Evolutionary conservation across 2,329 filamentous ascomycete genomes (phyloP).

Genomic region (Pezicula rhizophila): DNA sequence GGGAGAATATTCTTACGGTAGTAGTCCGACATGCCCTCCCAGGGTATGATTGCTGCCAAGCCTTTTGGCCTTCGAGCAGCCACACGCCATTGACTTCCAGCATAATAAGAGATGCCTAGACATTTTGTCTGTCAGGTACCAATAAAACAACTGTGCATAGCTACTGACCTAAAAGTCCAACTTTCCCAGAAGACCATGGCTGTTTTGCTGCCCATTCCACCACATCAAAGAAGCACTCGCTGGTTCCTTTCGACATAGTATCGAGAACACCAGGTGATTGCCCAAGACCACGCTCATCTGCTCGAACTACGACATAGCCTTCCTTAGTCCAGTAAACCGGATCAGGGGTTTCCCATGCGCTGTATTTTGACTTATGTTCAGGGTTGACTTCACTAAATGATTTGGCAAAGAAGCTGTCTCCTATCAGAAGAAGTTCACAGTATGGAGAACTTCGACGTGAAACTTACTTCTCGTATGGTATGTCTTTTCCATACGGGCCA

Average conservation of each 20-base stretch:
- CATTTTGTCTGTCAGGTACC: too few relatives aligned
- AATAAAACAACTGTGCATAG: slow-evolving; percentile 23
- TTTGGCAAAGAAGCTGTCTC: slow-evolving; percentile 38
- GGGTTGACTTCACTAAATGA: slow-evolving; percentile 41
- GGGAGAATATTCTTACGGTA: slow-evolving; percentile 26
- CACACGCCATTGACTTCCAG: slow-evolving; percentile 44
- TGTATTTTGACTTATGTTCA: slow-evolving; percentile 34
- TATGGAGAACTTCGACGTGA: background rate
- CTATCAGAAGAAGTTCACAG: background rate
- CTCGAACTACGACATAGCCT: slow-evolving; percentile 36
- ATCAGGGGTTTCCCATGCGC: slow-evolving; percentile 38
- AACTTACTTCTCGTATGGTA: slow-evolving; percentile 49
- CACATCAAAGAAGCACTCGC: slow-evolving; percentile 44
- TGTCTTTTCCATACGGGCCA: slow-evolving; percentile 69
- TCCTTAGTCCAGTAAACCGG: slow-evolving; percentile 36
- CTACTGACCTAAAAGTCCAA: slow-evolving; percentile 46
- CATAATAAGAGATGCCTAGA: slow-evolving; percentile 1
- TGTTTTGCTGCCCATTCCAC: slow-evolving; percentile 46
- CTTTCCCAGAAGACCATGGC: slow-evolving; percentile 43
- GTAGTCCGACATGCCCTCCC: slow-evolving; percentile 51
- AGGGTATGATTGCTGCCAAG: slow-evolving; percentile 44
- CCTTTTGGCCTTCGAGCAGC: slow-evolving; percentile 45
- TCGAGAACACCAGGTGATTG: slow-evolving; percentile 46
- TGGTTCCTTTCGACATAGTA: slow-evolving; percentile 46
- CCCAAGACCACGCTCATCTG: slow-evolving; percentile 45